Conservation (phyloP, 2,329 filamentous ascomycete species). For the Xylogone sp. region DNA sequence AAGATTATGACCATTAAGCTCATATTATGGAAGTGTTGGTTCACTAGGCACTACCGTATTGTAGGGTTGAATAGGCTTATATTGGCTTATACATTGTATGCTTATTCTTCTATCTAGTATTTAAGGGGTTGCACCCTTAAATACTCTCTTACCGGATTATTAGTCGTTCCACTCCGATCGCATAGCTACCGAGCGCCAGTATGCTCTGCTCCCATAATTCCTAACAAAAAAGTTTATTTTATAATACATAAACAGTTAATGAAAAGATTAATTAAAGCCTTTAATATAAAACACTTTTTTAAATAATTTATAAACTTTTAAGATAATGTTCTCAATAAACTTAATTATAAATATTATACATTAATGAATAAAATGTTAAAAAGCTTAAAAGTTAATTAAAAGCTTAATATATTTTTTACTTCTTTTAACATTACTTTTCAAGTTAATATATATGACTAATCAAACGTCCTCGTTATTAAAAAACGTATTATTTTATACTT, state of each 20-base stretch:
- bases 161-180: too few relatives aligned
- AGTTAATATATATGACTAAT: conserved; percentile 16
- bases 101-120: too few relatives aligned
- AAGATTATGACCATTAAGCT: too few relatives aligned
- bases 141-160: too few relatives aligned
- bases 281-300: conserved; percentile 19
- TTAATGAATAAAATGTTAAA: conserved; percentile 21
- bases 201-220: too few relatives aligned
- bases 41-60: too few relatives aligned
- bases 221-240: conserved; percentile 15
- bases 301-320: conserved; percentile 14
- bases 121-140: too few relatives aligned
- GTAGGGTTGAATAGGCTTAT: too few relatives aligned
- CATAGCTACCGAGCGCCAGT: too few relatives aligned
- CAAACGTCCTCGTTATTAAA: conserved; percentile 17
- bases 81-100: too few relatives aligned
- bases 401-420: conserved; percentile 21
- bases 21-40: too few relatives aligned
- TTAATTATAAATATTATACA: conserved; percentile 19
- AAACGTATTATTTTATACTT: too few relatives aligned
- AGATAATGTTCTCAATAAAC: conserved; percentile 6
- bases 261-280: conserved; percentile 18
- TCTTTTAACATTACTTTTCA: conserved; percentile 10
- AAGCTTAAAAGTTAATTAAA: conserved; percentile 19
- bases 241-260: conserved; percentile 18